phyloP scores from a whole-genome alignment of 768 basidiomycete genomes.

The Mrakia blollopis region DNA sequence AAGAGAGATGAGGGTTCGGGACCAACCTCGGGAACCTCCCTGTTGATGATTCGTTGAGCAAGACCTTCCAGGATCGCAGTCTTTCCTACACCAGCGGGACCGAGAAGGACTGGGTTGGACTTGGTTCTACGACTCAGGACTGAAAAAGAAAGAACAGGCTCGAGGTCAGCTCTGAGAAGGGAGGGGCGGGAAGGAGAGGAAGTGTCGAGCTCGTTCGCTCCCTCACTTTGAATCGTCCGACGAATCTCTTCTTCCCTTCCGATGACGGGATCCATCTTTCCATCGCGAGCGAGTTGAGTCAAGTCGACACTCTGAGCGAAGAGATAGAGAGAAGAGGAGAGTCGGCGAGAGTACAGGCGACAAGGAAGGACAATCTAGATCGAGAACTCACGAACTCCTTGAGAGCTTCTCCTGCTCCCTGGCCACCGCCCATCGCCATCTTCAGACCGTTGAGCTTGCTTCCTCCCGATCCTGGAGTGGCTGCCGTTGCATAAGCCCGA shows the following conservation, averaged over 20 bases:
- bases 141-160: neutral
- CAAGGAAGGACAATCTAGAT: neutral
- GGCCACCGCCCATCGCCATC: constrained; percentile 28
- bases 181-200: neutral
- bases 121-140: constrained; percentile 81
- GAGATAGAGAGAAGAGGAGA: neutral
- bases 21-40: constrained; percentile 80
- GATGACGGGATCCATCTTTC: constrained; percentile 86
- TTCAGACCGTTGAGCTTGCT: constrained; percentile 18
- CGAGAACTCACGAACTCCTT: constrained; percentile 30
- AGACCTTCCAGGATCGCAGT: constrained; percentile 88
- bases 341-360: neutral
- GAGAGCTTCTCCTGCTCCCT: constrained; percentile 29
- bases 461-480: neutral
- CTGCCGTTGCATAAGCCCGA: neutral
- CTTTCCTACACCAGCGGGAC: constrained; percentile 86
- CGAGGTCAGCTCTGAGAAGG: neutral
- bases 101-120: constrained; percentile 58
- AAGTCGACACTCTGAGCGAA: constrained; percentile 57
- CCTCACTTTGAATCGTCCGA: constrained; percentile 72
- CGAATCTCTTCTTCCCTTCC: constrained; percentile 88
- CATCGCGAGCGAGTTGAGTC: constrained; percentile 75
- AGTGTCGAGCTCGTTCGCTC: neutral
- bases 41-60: constrained; percentile 76
- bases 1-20: neutral